Conservation (phyloP, 768 basidiomycete genomes). For the Hortiboletus campestris region DNA sequence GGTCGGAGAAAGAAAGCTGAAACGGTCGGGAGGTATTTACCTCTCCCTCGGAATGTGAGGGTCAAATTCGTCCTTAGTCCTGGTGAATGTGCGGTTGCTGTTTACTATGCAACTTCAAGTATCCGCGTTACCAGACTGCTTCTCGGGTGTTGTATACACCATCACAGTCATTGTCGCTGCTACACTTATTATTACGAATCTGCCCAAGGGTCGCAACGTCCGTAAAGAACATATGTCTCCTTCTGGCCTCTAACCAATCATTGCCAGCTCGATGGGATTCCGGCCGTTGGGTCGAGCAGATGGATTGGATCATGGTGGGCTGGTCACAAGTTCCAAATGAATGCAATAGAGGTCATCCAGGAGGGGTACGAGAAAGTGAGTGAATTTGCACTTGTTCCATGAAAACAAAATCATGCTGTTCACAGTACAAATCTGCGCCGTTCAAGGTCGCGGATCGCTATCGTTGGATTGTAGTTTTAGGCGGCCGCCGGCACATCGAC, state of each 20-base stretch:
- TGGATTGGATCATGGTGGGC: conserved; percentile 25
- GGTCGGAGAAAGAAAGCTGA: too few relatives aligned
- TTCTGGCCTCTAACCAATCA: background rate
- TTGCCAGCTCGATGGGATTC: conserved; percentile 29
- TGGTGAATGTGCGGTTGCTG: too few relatives aligned
- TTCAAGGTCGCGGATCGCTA: conserved; percentile 14
- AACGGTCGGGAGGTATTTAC: too few relatives aligned
- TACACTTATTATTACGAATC: background rate
- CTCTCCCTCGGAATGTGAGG: too few relatives aligned
- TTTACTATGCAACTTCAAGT: conserved; percentile 1
- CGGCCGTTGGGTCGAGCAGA: conserved; percentile 27
- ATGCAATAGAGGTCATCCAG: conserved; percentile 11
- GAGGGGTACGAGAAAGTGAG: conserved; percentile 28
- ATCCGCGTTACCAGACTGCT: background rate
- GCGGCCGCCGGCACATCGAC: too few relatives aligned
- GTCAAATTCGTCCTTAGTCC: too few relatives aligned
- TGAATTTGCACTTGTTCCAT: background rate
- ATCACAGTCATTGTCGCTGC: conserved; percentile 3
- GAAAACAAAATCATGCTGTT: background rate
- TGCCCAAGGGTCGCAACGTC: conserved; percentile 6
- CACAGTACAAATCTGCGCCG: conserved; percentile 23
- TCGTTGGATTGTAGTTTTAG: too few relatives aligned
- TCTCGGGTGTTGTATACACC: background rate
- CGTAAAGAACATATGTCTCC: too few relatives aligned
- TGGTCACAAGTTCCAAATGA: too few relatives aligned